Percentiles rank a stretch among this genome's conserved stretches.
Conservation (phyloP, 139 green algal species). For the Desmodesmus armatus region DNA sequence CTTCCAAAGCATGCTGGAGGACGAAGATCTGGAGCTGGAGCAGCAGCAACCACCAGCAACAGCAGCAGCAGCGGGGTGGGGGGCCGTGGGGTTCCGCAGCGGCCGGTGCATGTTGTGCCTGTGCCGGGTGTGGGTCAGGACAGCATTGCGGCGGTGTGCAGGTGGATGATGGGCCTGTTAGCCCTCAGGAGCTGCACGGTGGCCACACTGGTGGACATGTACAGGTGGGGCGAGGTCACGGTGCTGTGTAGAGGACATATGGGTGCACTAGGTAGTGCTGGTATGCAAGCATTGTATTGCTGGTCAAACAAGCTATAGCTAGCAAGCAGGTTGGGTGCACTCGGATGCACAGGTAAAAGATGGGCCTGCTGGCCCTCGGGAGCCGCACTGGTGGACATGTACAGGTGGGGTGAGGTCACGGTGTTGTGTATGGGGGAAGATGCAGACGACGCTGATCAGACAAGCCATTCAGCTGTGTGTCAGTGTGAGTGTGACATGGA, state of each 20-base stretch:
- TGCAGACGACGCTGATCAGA: too few relatives aligned
- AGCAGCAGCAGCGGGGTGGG: background rate
- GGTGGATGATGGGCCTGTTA: slow-evolving; percentile 43
- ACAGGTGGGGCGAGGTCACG: too few relatives aligned
- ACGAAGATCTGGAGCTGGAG: background rate
- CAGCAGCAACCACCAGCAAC: background rate
- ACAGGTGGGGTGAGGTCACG: too few relatives aligned
- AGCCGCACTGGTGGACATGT: slow-evolving; percentile 40
- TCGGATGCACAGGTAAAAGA: slow-evolving; percentile 19
- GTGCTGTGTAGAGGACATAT: too few relatives aligned
- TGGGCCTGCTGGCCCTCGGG: slow-evolving; percentile 34
- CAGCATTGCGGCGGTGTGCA: slow-evolving; percentile 15
- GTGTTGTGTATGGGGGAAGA: too few relatives aligned
- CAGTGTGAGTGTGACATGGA: background rate
- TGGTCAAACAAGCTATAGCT: too few relatives aligned
- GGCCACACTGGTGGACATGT: slow-evolving; percentile 24
- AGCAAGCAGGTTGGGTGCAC: too few relatives aligned
- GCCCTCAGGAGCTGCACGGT: slow-evolving; percentile 18
- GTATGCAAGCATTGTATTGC: too few relatives aligned
- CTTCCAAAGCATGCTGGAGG: slow-evolving; percentile 37
- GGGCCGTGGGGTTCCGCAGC: background rate
- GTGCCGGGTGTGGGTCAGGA: slow-evolving; percentile 4
- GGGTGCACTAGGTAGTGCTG: too few relatives aligned
- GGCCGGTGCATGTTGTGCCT: slow-evolving; percentile 2
- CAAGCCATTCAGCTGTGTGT: background rate